phyloP scores from a whole-genome alignment of 208 protist species.

The Crithidia brevicula region DNA sequence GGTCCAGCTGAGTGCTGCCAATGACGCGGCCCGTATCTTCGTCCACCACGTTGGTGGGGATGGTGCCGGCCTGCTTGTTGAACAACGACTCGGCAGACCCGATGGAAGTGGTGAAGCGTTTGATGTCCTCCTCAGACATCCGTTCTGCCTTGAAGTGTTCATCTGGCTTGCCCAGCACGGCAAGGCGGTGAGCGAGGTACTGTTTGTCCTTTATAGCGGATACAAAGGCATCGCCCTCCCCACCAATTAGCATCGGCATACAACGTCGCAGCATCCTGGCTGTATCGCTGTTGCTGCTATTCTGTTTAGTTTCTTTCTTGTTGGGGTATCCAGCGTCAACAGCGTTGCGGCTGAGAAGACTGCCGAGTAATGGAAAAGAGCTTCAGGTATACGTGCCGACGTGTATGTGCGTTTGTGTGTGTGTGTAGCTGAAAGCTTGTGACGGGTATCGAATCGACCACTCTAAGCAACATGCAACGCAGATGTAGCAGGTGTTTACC shows the following conservation, averaged over 20 bases:
- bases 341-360: no score
- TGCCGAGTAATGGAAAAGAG: no score
- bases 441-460: no score
- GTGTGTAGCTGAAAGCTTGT: no score
- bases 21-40: conserved; percentile 82
- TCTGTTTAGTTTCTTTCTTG: neutral
- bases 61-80: conserved; percentile 79
- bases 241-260: conserved; percentile 63
- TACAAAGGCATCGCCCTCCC: conserved; percentile 69
- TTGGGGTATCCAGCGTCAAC: no score
- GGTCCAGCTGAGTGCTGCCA: conserved; percentile 83
- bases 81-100: conserved; percentile 82
- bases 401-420: no score
- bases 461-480: no score
- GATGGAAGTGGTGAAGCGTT: conserved; percentile 87
- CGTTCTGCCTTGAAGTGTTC: conserved; percentile 34
- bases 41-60: conserved; percentile 87
- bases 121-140: conserved; percentile 76
- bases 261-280: conserved; percentile 71
- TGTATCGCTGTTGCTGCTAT: no score
- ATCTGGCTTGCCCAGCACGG: conserved; percentile 77
- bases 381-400: no score
- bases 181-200: conserved; percentile 86
- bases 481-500: no score
- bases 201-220: conserved; percentile 78